Evolutionary conservation across 2,329 filamentous ascomycete species (phyloP).

Genomic region (Aspergillus fijiensis): DNA sequence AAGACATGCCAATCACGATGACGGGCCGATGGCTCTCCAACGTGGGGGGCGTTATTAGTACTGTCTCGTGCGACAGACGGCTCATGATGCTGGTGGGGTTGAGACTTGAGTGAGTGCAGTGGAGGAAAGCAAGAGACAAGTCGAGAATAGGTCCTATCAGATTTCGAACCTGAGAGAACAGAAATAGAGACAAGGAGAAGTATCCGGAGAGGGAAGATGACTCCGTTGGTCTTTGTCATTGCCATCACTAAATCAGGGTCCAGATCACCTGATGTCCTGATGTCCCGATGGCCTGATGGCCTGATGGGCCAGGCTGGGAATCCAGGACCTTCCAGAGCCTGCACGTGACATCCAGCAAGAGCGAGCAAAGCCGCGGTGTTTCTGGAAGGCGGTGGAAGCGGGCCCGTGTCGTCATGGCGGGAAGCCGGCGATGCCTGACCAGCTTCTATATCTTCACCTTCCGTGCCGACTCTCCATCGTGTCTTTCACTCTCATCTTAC

Average conservation of each 20-base stretch:
- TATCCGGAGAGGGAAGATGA: not conserved
- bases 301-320: not conserved
- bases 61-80: not conserved
- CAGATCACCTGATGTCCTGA: not conserved
- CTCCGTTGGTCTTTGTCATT: not conserved
- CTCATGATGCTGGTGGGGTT: not conserved
- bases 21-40: not conserved
- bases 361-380: slow-evolving; percentile 19
- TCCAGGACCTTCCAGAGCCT: not conserved
- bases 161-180: not conserved
- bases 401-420: slow-evolving; percentile 31
- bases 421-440: slow-evolving; percentile 13
- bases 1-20: slow-evolving; percentile 4
- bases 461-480: not conserved
- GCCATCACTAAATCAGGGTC: not conserved
- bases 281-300: not conserved
- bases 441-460: slow-evolving; percentile 11
- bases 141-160: not conserved
- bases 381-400: slow-evolving; percentile 40
- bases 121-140: not conserved
- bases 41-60: not conserved
- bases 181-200: not conserved
- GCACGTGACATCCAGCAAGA: slow-evolving; percentile 14
- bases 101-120: not conserved
- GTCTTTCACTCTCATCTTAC: not conserved